Conservation (phyloP, 441 rosid genomes). For the Pelargonium cotyledonis region DNA sequence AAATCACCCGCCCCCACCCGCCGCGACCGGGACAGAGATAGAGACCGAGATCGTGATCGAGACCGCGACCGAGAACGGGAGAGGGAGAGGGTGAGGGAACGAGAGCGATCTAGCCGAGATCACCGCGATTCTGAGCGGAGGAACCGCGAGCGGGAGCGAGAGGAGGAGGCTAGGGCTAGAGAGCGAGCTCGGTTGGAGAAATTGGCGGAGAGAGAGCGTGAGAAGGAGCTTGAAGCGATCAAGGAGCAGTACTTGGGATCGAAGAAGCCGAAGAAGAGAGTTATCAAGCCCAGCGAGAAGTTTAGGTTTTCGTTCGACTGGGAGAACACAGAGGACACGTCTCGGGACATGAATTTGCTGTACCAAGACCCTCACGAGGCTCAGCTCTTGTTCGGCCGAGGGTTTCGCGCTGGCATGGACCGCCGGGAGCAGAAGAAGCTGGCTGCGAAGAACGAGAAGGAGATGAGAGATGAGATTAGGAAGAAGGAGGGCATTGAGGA, state of each 20-base stretch:
- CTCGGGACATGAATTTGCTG: slow-evolving; percentile 68
- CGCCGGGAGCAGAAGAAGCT: slow-evolving; percentile 88
- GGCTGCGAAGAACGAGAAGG: slow-evolving; percentile 85
- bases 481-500: slow-evolving; percentile 70
- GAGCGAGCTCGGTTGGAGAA: slow-evolving; percentile 71
- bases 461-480: slow-evolving; percentile 73
- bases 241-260: slow-evolving; percentile 85
- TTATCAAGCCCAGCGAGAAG: slow-evolving; percentile 87
- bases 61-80: slow-evolving; percentile 40
- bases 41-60: slow-evolving; percentile 38
- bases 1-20: too few species aligned
- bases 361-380: slow-evolving; percentile 93
- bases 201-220: slow-evolving; percentile 62
- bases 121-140: slow-evolving; percentile 33
- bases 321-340: slow-evolving; percentile 91
- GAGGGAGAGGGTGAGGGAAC: slow-evolving; percentile 10
- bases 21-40: slow-evolving; percentile 38
- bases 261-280: slow-evolving; percentile 89
- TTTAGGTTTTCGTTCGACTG: slow-evolving; percentile 92
- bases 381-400: slow-evolving; percentile 76
- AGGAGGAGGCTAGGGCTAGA: slow-evolving; percentile 53
- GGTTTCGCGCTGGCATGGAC: slow-evolving; percentile 92
- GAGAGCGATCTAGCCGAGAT: slow-evolving; percentile 5
- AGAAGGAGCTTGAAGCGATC: slow-evolving; percentile 70
- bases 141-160: slow-evolving; percentile 41